Evolutionary conservation across 257 asterid species (phyloP).

Genomic region (Solanum sparsipilum): DNA sequence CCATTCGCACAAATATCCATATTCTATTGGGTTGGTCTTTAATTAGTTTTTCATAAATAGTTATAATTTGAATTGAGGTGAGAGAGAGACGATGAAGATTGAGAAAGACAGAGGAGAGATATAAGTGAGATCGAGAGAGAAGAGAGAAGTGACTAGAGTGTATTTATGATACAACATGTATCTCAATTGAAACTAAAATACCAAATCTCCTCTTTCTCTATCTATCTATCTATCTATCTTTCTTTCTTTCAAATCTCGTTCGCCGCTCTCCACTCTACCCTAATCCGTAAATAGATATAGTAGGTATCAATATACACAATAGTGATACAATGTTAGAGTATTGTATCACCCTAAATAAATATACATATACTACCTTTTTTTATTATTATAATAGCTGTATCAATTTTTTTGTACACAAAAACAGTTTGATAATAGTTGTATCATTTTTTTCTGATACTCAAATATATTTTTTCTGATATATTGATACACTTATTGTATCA

Average conservation of each 20-base stretch:
- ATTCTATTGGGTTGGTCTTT: background rate
- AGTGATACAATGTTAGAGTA: background rate
- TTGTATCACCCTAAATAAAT: background rate
- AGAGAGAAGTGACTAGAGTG: background rate
- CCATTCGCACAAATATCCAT: background rate
- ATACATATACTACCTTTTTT: too few species aligned
- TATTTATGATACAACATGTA: background rate
- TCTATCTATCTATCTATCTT: background rate
- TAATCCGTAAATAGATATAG: background rate
- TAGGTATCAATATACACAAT: background rate
- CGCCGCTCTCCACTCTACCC: background rate
- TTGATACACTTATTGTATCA: background rate
- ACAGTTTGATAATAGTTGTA: too few species aligned
- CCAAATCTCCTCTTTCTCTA: background rate
- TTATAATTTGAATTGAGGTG: background rate
- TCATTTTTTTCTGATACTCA: background rate
- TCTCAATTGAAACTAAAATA: background rate
- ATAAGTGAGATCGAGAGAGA: too few species aligned
- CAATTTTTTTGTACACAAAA: background rate
- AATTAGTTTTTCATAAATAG: background rate
- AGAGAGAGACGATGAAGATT: background rate
- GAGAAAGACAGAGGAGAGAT: too few species aligned
- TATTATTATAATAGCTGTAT: too few species aligned
- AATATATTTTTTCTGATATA: too few species aligned
- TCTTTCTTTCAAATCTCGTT: background rate